Base-by-base conservation (phyloP, 306 rosid species). In the Ormosia semicastrata region DNA sequence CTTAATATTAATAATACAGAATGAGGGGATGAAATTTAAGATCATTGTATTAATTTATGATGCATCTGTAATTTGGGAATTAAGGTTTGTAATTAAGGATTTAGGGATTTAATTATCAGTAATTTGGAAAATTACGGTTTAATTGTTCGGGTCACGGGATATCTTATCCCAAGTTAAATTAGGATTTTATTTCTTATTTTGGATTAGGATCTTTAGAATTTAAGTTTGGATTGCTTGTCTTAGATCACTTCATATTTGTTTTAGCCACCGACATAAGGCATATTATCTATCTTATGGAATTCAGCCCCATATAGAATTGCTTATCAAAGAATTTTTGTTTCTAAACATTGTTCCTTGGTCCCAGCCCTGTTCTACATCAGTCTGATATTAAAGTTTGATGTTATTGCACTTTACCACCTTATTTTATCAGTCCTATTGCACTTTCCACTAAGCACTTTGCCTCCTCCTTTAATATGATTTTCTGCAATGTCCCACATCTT, bases 101-200 rank as follows among this genome's bases (percentile, higher is more conserved):
- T 49, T 41, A 41, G 52, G 18, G 74, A 47, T 37, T 66, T 15
- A 43, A 66, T 75, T 54, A 56, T 46, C 14, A 39, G 44, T 50
- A 50, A 50, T 52, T 49, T 49, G 41, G 40, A 14, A 64, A 65
- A 49, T 37, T 65, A 11, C 60, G 34, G 43, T 56, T 66, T 44
- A 50, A 44, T 74, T 53, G 18, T 43, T 66, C 0, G 39, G 43
- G 41, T 66, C 58, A 6, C 13, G 2, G 47, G 13, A 50, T 41
- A 53, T 29, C 56, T 34, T 34, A 67, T 18, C 66, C 74, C 73
- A 76, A 39, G 44, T 60, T 70, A 74, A 70, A 77, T 40, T 53
- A 50, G 33, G 53, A 10, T 62, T 62, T 71, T 71, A 30, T 70
- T 52, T 37, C 39, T 67, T 75, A 18, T 33, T 47, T 47, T 67